Conservation (phyloP, 108 stramenopile genomes). For the Parmales sp. region DNA sequence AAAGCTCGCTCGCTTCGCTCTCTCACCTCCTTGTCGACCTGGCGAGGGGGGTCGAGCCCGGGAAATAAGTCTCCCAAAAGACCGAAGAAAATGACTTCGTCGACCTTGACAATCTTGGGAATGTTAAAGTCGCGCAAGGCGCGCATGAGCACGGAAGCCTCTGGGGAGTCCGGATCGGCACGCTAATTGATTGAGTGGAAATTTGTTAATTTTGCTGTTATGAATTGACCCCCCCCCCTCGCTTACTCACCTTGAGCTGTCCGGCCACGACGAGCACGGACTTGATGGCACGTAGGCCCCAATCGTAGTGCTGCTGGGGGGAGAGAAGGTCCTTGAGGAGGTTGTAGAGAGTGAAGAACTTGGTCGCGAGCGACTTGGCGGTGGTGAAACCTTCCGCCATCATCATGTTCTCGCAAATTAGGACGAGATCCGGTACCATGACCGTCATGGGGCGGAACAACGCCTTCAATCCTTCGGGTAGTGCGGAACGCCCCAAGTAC, state of each 20-base stretch:
- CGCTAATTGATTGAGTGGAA: no score
- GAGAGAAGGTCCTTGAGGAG: conserved; percentile 51
- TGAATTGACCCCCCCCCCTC: no score
- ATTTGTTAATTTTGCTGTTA: no score
- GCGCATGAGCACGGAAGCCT: conserved; percentile 51
- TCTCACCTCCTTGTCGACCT: conserved; percentile 21
- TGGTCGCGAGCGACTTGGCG: conserved; percentile 55
- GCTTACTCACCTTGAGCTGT: no score
- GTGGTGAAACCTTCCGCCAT: conserved; percentile 60
- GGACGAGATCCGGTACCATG: conserved; percentile 57
- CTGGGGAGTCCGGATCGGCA: conserved; percentile 38
- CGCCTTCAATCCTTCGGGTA: conserved; percentile 58
- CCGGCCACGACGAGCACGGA: conserved; percentile 58
- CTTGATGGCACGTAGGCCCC: conserved; percentile 61
- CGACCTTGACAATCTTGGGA: conserved; percentile 54
- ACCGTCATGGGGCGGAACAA: conserved; percentile 61
- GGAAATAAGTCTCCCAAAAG: conserved; percentile 54
- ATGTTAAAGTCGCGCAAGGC: conserved; percentile 59
- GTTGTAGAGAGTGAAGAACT: conserved; percentile 56
- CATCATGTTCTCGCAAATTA: conserved; percentile 68
- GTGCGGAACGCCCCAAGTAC: conserved; percentile 48
- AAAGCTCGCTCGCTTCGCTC: conserved; percentile 34
- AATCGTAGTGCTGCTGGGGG: conserved; percentile 59
- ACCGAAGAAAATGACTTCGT: conserved; percentile 52
- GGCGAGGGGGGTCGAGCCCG: conserved; percentile 13